A percentile compares a stretch with the other conserved stretches of the same genome.
Evolutionary conservation across 2,329 filamentous ascomycete genomes (phyloP).

Genomic region (Penicillium sp.): DNA sequence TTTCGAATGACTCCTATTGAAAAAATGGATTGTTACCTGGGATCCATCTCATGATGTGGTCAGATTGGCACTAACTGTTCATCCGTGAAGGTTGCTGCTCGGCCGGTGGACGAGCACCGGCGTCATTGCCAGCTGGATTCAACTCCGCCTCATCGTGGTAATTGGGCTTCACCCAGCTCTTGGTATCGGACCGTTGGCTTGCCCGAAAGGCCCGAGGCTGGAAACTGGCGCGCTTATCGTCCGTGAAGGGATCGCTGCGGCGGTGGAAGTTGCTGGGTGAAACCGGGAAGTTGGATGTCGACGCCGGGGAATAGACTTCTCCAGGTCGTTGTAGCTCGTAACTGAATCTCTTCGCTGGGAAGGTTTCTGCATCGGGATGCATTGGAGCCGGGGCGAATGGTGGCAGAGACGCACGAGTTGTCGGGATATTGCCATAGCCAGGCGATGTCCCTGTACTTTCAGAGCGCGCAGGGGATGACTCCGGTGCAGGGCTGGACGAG

Average conservation of each 20-base stretch:
- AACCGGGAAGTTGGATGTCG: neutral
- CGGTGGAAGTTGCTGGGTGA: conserved; percentile 6
- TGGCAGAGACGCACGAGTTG: neutral
- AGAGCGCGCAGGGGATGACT: neutral
- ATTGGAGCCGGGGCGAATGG: conserved; percentile 1
- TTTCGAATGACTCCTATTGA: conserved; percentile 19
- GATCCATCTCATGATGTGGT: neutral
- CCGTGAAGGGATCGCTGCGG: conserved; percentile 1
- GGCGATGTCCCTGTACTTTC: neutral
- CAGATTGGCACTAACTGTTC: conserved; percentile 12
- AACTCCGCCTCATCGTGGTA: conserved; percentile 1
- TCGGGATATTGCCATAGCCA: neutral
- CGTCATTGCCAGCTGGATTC: neutral
- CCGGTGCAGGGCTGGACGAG: conserved; percentile 9
- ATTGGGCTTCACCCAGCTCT: neutral
- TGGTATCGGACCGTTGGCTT: conserved; percentile 6
- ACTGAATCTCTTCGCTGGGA: conserved; percentile 5
- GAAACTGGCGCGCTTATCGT: conserved; percentile 17
- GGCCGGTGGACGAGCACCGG: neutral
- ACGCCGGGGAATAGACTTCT: conserved; percentile 5
- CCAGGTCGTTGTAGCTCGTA: conserved; percentile 5
- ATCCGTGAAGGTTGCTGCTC: conserved; percentile 13
- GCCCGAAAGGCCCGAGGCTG: conserved; percentile 9
- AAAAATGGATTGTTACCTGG: neutral
- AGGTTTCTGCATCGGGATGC: conserved; percentile 3